These are phyloP conservation scores for Heterobasidion occidentale DNA, from an alignment of 1,284 basidiomycete genomes.

Conservation along the genomic window DNA sequence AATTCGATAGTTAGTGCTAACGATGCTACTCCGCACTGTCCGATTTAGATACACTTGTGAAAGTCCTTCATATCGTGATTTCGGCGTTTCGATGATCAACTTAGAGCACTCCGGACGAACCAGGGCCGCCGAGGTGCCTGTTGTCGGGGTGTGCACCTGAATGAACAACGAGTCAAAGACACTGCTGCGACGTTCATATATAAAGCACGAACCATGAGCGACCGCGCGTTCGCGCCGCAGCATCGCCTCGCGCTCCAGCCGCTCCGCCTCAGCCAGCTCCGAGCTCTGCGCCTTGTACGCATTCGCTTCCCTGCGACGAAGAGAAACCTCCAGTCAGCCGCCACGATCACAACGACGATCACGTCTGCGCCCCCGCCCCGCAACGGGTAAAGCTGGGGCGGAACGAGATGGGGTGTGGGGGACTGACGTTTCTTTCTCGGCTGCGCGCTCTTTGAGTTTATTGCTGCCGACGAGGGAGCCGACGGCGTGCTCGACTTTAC, in stretches of 20 bases:
- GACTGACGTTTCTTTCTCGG: constrained; percentile 43
- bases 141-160: not conserved
- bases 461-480: constrained; percentile 40
- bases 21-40: too few relatives aligned
- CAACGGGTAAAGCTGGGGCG: not conserved
- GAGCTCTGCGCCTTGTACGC: constrained; percentile 35
- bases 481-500: constrained; percentile 41
- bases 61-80: too few relatives aligned
- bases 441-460: constrained; percentile 39
- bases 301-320: constrained; percentile 32
- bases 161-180: not conserved
- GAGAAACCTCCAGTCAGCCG: not conserved
- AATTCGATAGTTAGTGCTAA: too few relatives aligned
- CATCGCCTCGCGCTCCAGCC: constrained; percentile 41
- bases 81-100: too few relatives aligned
- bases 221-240: constrained; percentile 44
- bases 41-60: too few relatives aligned
- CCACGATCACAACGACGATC: too few relatives aligned
- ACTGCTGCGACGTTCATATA: not conserved
- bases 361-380: too few relatives aligned
- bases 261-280: constrained; percentile 47
- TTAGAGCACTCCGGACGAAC: too few relatives aligned
- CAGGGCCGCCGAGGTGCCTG: too few relatives aligned
- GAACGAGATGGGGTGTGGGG: not conserved
- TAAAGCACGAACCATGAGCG: constrained; percentile 31